Percentiles rank a stretch among this genome's conserved stretches.
Evolutionary conservation across 768 basidiomycete genomes (phyloP).

Genomic region (Candolleomyces efflorescens): DNA sequence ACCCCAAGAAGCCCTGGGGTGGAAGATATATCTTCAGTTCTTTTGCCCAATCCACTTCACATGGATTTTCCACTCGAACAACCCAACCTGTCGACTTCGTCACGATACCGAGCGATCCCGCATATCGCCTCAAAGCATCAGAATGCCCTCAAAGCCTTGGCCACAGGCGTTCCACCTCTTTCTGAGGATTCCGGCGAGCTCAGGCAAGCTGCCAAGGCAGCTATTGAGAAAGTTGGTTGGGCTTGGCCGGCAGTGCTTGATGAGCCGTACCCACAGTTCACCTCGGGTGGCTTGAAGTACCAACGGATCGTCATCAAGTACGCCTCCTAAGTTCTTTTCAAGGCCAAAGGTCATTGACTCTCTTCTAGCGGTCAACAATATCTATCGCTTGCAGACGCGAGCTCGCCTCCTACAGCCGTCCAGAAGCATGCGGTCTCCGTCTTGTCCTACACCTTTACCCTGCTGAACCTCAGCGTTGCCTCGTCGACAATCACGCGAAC

Average conservation of each 20-base stretch:
- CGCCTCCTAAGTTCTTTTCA: conserved; percentile 14
- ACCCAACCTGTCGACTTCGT: conserved; percentile 4
- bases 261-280: conserved; percentile 37
- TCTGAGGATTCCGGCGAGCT: conserved; percentile 7
- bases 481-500: conserved; percentile 15
- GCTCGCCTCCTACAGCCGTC: conserved; percentile 46
- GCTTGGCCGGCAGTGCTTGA: conserved; percentile 49
- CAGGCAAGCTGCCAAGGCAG: conserved; percentile 19
- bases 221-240: conserved; percentile 38
- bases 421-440: conserved; percentile 65
- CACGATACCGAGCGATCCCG: conserved; percentile 22
- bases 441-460: conserved; percentile 53
- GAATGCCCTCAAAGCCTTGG: conserved; percentile 37
- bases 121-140: conserved; percentile 41
- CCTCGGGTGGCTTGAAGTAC: conserved; percentile 39
- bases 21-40: background rate
- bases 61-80: conserved; percentile 11
- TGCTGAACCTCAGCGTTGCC: conserved; percentile 31
- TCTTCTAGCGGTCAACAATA: conserved; percentile 45
- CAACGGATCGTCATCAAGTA: conserved; percentile 36
- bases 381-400: conserved; percentile 45
- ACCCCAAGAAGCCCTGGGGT: conserved; percentile 4
- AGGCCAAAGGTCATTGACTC: conserved; percentile 5
- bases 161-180: conserved; percentile 16
- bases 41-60: background rate